Percentiles rank a stretch among this genome's conserved stretches.
Evolutionary conservation across 495 filamentous ascomycete genomes (phyloP).

Genomic region (Aspergillus kassunensis): DNA sequence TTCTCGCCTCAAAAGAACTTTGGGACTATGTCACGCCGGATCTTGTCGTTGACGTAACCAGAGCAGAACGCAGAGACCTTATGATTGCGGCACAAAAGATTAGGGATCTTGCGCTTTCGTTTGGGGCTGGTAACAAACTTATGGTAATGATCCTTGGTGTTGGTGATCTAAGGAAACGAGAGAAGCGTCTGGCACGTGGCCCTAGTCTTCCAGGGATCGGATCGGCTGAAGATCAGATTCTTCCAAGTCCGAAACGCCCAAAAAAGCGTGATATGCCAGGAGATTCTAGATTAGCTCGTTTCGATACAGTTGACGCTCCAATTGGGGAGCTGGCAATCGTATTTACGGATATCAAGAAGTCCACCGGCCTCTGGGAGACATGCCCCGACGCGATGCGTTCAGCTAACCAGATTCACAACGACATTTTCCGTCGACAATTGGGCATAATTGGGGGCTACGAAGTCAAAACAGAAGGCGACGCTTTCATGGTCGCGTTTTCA

Average conservation of each 20-base stretch:
- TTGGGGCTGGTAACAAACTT: conserved; percentile 87
- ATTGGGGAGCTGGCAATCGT: conserved; percentile 87
- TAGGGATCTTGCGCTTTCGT: conserved; percentile 91
- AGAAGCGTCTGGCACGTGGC: conserved; percentile 65
- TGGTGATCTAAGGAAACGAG: conserved; percentile 78
- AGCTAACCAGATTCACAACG: conserved; percentile 93
- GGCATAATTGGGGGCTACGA: conserved; percentile 95
- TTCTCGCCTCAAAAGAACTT: conserved; percentile 86
- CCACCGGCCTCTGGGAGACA: conserved; percentile 93
- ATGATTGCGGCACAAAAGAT: conserved; percentile 97
- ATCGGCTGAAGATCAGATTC: conserved; percentile 64
- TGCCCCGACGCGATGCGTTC: conserved; percentile 92
- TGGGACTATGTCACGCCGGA: conserved; percentile 92
- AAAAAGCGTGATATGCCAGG: conserved; percentile 65
- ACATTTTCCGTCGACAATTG: conserved; percentile 88
- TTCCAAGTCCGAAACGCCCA: conserved; percentile 56
- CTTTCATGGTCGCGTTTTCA: conserved; percentile 98
- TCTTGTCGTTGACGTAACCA: conserved; percentile 84
- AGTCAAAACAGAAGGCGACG: conserved; percentile 99
- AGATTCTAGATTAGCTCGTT: conserved; percentile 77
- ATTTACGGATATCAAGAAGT: conserved; percentile 99
- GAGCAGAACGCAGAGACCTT: conserved; percentile 76
- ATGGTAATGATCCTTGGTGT: conserved; percentile 99
- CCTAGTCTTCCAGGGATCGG: conserved; percentile 76
- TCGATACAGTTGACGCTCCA: conserved; percentile 89